Conservation (phyloP, 108 stramenopile species). For the Stephanodiscus triporus region DNA sequence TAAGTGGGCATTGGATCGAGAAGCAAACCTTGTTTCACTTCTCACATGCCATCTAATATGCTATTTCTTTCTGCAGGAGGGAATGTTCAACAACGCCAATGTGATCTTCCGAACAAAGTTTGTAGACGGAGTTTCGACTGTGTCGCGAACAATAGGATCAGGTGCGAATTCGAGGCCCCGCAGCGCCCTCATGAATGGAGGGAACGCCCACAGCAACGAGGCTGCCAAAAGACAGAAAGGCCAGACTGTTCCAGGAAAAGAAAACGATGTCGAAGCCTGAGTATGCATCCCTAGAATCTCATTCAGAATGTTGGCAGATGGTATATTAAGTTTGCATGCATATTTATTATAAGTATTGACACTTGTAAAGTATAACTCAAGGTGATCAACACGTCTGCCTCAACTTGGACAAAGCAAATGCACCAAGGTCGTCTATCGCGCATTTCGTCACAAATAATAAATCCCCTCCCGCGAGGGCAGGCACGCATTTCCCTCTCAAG, state of each 20-base stretch:
- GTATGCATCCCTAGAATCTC: neutral
- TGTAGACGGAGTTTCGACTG: slow-evolving; percentile 98
- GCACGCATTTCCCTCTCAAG: slow-evolving; percentile 77
- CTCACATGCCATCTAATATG: neutral
- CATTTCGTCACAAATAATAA: slow-evolving; percentile 52
- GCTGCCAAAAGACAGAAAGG: slow-evolving; percentile 28
- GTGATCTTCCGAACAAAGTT: slow-evolving; percentile 99
- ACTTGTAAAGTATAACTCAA: neutral
- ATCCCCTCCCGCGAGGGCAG: slow-evolving; percentile 19
- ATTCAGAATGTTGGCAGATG: neutral
- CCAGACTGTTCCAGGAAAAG: slow-evolving; percentile 31
- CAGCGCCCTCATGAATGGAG: slow-evolving; percentile 52
- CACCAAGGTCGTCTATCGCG: slow-evolving; percentile 55
- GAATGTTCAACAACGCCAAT: slow-evolving; percentile 99
- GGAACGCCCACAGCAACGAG: slow-evolving; percentile 12
- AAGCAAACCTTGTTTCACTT: neutral
- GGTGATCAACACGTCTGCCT: slow-evolving; percentile 11
- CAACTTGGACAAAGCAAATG: slow-evolving; percentile 48
- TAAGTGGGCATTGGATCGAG: slow-evolving; percentile 69
- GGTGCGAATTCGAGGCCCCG: slow-evolving; percentile 59
- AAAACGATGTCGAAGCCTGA: slow-evolving; percentile 30
- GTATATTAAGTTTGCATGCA: slow-evolving; percentile 5
- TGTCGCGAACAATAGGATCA: slow-evolving; percentile 88
- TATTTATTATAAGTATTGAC: neutral
- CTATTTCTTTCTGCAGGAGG: slow-evolving; percentile 90